phyloP scores from a whole-genome alignment of 78 protist genomes.

The Dictyostelium intermedium region DNA sequence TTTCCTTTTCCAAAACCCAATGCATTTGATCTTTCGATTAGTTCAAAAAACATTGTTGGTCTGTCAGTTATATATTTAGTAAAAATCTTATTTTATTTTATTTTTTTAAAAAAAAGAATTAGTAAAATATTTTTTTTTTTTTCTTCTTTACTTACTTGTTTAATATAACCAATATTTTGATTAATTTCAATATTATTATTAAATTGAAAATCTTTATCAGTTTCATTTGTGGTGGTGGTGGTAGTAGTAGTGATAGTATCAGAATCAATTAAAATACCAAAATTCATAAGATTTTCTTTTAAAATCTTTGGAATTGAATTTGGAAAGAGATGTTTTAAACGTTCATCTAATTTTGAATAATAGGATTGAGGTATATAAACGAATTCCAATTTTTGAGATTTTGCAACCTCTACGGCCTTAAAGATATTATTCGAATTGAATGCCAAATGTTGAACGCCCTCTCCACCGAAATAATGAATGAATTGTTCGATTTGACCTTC shows the following conservation, averaged over 20 bases:
- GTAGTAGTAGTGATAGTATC: background rate
- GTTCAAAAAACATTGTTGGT: slow-evolving; percentile 72
- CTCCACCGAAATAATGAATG: slow-evolving; percentile 30
- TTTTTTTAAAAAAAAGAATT: too few relatives aligned
- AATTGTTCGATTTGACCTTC: slow-evolving; percentile 72
- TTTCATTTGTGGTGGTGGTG: background rate
- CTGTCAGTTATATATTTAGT: slow-evolving; percentile 38
- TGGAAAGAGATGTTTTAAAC: slow-evolving; percentile 19
- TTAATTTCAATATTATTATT: background rate
- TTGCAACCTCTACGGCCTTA: slow-evolving; percentile 27
- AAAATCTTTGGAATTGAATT: background rate
- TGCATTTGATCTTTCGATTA: slow-evolving; percentile 26
- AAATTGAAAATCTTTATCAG: background rate
- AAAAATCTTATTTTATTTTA: slow-evolving; percentile 25
- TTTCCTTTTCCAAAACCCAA: slow-evolving; percentile 74
- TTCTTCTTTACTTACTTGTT: slow-evolving; percentile 36
- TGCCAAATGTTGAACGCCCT: slow-evolving; percentile 74
- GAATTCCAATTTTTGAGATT: slow-evolving; percentile 18
- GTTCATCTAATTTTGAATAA: background rate
- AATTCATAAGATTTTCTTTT: background rate
- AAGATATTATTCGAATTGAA: slow-evolving; percentile 30
- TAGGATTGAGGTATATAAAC: slow-evolving; percentile 51
- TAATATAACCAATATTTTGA: slow-evolving; percentile 12
- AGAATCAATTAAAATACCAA: slow-evolving; percentile 51
- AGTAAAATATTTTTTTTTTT: background rate